phyloP scores from a whole-genome alignment of 1,284 basidiomycete genomes.

The Amylostereum chailletii region DNA sequence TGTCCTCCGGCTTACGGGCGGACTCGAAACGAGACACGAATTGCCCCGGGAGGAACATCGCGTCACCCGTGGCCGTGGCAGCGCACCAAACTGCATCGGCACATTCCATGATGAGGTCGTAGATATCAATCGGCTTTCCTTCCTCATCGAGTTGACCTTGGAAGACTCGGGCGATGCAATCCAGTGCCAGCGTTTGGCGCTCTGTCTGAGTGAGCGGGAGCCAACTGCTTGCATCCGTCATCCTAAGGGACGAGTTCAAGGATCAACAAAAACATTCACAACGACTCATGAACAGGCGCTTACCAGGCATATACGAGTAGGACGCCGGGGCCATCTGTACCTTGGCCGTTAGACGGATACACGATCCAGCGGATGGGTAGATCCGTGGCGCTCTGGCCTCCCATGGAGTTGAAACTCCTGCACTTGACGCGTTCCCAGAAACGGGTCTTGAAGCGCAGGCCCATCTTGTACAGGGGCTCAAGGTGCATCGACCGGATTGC shows the following conservation, averaged over 20 bases:
- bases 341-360: conserved; percentile 28
- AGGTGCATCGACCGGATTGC: conserved; percentile 24
- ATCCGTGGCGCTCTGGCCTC: conserved; percentile 28
- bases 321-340: conserved; percentile 16
- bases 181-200: conserved; percentile 10
- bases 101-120: conserved; percentile 12
- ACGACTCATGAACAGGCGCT: not conserved
- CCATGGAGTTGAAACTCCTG: conserved; percentile 11
- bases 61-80: conserved; percentile 17
- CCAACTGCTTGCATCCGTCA: conserved; percentile 13
- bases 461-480: conserved; percentile 24
- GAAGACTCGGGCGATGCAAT: conserved; percentile 12
- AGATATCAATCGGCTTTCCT: conserved; percentile 11
- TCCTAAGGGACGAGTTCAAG: conserved; percentile 1
- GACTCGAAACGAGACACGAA: conserved; percentile 14
- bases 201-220: conserved; percentile 8
- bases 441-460: conserved; percentile 24
- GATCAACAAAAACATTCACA: not conserved
- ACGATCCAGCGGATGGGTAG: conserved; percentile 26
- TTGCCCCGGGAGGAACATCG: conserved; percentile 19
- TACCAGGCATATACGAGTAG: conserved; percentile 16
- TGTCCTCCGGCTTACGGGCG: conserved; percentile 14
- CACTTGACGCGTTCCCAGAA: conserved; percentile 25
- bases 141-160: conserved; percentile 7
- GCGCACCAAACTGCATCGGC: conserved; percentile 16